Conservation (phyloP, 768 basidiomycete species). For the Tulasnella sp. region DNA sequence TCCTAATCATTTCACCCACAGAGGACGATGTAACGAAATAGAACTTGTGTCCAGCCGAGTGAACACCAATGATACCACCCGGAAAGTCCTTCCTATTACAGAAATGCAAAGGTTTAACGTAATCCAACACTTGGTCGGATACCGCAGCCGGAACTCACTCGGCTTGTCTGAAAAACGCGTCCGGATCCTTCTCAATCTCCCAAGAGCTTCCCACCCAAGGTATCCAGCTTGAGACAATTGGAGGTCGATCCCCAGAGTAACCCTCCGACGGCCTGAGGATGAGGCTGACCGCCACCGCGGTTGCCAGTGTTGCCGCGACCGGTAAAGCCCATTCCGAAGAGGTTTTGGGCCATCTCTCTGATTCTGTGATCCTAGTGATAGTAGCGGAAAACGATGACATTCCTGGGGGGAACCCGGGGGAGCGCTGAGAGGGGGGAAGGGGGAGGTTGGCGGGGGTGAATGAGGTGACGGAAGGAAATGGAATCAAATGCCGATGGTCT, state of each 20-base stretch:
- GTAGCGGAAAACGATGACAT: constrained; percentile 15
- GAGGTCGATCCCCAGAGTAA: background rate
- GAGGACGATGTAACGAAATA: constrained; percentile 16
- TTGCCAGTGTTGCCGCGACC: background rate
- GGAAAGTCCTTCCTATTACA: constrained; percentile 12
- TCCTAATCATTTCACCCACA: background rate
- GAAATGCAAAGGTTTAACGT: background rate
- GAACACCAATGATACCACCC: constrained; percentile 21
- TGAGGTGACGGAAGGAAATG: background rate
- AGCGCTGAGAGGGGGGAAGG: background rate
- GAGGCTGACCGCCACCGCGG: background rate
- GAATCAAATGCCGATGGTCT: background rate
- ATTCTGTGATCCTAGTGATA: constrained; percentile 3
- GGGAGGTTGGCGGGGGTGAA: background rate
- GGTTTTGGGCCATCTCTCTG: constrained; percentile 15
- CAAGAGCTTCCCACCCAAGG: constrained; percentile 15
- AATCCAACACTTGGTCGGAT: background rate
- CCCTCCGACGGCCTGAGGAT: background rate
- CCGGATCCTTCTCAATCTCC: constrained; percentile 19
- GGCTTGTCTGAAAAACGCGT: constrained; percentile 16
- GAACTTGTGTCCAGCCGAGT: background rate
- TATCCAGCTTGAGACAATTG: constrained; percentile 14
- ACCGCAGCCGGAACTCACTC: background rate
- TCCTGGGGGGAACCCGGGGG: background rate
- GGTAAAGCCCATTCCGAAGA: constrained; percentile 14